Conservation (phyloP, 2,329 filamentous ascomycete species). For the Fusarium domesticum region DNA sequence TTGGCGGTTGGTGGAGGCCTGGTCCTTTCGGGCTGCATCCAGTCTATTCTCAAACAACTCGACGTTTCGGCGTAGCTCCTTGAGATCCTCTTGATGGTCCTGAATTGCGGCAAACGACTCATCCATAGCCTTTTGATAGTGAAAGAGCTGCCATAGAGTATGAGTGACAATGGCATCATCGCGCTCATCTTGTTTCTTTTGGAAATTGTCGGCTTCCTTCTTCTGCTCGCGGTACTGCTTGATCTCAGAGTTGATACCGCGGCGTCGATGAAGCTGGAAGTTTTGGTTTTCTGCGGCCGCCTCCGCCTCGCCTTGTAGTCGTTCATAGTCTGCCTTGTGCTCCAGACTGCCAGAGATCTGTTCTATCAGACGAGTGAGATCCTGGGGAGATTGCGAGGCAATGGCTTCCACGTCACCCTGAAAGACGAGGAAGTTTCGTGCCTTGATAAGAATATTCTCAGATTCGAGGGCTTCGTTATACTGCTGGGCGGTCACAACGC, state of each 20-base stretch:
- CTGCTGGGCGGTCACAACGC: slow-evolving; percentile 79
- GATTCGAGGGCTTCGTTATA: slow-evolving; percentile 91
- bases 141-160: slow-evolving; percentile 93
- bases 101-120: slow-evolving; percentile 87
- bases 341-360: slow-evolving; percentile 97
- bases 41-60: slow-evolving; percentile 78
- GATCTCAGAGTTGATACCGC: slow-evolving; percentile 96
- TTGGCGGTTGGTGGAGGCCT: slow-evolving; percentile 71
- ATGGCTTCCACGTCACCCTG: slow-evolving; percentile 98
- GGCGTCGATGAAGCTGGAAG: slow-evolving; percentile 81
- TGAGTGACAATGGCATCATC: slow-evolving; percentile 91
- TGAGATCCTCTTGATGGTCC: slow-evolving; percentile 90
- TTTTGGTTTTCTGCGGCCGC: slow-evolving; percentile 85
- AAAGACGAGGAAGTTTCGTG: slow-evolving; percentile 95
- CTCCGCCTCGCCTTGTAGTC: slow-evolving; percentile 80
- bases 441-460: slow-evolving; percentile 97
- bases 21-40: slow-evolving; percentile 79
- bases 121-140: slow-evolving; percentile 91
- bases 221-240: slow-evolving; percentile 98
- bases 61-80: slow-evolving; percentile 84
- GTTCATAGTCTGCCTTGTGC: slow-evolving; percentile 91
- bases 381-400: slow-evolving; percentile 89
- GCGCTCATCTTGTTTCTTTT: slow-evolving; percentile 83
- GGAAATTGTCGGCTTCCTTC: slow-evolving; percentile 88
- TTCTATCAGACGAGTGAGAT: slow-evolving; percentile 90